phyloP scores from a whole-genome alignment of 331 rosid species.

The Erythrophleum ivorense region DNA sequence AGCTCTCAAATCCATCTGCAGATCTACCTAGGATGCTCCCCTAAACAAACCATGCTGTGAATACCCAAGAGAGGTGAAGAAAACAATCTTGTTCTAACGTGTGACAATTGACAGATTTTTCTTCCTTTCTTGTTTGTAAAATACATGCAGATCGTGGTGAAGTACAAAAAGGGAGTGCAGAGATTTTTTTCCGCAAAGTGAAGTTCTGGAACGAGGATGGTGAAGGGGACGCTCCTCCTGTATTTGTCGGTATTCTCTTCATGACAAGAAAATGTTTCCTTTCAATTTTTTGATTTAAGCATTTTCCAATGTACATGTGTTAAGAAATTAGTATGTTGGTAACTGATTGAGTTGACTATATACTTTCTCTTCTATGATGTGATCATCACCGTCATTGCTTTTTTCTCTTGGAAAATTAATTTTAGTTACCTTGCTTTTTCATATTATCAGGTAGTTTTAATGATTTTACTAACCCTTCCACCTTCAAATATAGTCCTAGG shows the following conservation, averaged over 20 bases:
- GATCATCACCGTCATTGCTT: not conserved
- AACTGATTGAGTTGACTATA: not conserved
- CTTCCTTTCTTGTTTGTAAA: constrained; percentile 3
- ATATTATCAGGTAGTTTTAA: not conserved
- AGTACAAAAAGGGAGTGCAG: constrained; percentile 17
- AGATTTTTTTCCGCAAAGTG: constrained; percentile 21
- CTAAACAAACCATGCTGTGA: not conserved
- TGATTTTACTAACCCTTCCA: not conserved
- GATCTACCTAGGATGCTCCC: not conserved
- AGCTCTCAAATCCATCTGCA: constrained; percentile 7
- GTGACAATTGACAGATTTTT: not conserved
- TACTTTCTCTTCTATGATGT: not conserved
- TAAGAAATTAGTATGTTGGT: not conserved
- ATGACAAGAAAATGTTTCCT: constrained; percentile 15
- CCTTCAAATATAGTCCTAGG: not conserved
- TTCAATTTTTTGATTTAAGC: constrained; percentile 11
- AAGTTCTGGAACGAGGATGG: constrained; percentile 82
- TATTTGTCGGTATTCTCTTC: constrained; percentile 80
- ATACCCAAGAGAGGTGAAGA: not conserved
- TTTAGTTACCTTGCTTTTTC: not conserved
- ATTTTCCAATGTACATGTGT: not conserved
- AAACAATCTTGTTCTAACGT: not conserved
- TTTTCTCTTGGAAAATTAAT: not conserved
- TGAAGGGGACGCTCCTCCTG: constrained; percentile 95
- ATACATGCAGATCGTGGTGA: constrained; percentile 75